Evolutionary conservation across 2,329 filamentous ascomycete species (phyloP).

Genomic region (Hypoxylon sp.): DNA sequence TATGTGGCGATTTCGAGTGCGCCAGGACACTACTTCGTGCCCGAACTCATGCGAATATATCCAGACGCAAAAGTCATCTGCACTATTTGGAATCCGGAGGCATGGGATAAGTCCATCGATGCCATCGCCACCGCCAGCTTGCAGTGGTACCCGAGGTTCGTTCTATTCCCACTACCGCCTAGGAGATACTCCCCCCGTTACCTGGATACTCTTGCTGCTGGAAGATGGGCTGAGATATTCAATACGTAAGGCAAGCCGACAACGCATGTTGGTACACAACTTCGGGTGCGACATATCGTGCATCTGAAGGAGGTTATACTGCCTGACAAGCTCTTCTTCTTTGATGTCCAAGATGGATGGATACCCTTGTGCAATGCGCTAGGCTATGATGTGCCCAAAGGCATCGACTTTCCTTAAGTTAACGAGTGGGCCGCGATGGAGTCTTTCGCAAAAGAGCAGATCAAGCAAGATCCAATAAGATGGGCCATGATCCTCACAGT

Average conservation of each 20-base stretch:
- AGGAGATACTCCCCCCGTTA: constrained; percentile 42
- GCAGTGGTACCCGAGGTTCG: constrained; percentile 44
- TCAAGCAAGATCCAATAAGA: constrained; percentile 39
- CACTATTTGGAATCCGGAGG: constrained; percentile 47
- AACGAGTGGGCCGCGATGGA: constrained; percentile 47
- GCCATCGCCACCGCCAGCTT: constrained; percentile 38
- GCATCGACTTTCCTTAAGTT: constrained; percentile 43
- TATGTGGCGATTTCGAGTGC: constrained; percentile 50
- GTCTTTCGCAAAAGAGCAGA: constrained; percentile 42
- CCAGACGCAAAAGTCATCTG: constrained; percentile 52
- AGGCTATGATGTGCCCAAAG: constrained; percentile 41
- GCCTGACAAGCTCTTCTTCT: constrained; percentile 45
- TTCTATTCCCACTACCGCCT: constrained; percentile 36
- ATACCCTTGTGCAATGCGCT: constrained; percentile 44
- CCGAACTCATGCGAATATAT: constrained; percentile 49
- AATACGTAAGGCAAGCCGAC: constrained; percentile 24
- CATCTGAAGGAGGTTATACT: constrained; percentile 45
- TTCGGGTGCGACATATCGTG: constrained; percentile 46
- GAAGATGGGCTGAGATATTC: constrained; percentile 45
- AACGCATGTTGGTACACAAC: constrained; percentile 21
- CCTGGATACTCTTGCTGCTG: constrained; percentile 36
- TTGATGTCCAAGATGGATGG: constrained; percentile 47
- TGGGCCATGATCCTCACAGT: constrained; percentile 42
- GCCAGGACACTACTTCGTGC: constrained; percentile 47
- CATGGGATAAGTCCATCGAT: constrained; percentile 48